Evolutionary conservation across 768 basidiomycete species (phyloP), one percentile per base, ranked within the genome.

Genomic region (Tulasnella sp.): DNA sequence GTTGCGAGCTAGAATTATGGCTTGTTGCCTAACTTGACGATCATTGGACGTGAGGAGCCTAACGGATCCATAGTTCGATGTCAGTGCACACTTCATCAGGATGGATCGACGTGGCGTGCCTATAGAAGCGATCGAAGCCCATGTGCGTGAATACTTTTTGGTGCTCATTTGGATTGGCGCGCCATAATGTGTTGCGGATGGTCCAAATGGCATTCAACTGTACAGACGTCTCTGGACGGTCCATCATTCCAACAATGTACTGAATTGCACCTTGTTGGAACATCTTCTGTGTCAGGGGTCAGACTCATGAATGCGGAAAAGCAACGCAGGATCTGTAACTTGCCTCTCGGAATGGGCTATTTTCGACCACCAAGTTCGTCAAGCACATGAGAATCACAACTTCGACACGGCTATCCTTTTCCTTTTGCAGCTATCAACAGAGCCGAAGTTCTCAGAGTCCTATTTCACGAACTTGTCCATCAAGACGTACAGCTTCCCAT

Each of bases 351-450:
- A 96, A 82, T 9, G 95, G 94, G 15, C 94, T 95, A 84, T 94
- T 95, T 75, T 94, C 93, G 74, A 90, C 91, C 10, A 96, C 89
- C 61, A 96, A 87, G 83, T 98, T 97, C 84, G 94, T 94, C 4
- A 97, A 87, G 5, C 90, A 91, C 0, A 90, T 87, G 1, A 93
- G 84, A 0, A 93, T 92, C 0, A 92, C 93, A 74, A 87, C 86
- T 26, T 90, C 86, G 29, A 96, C 94, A 18, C 92, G 85, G 70
- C 88, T 84, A 82, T 94, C 93, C 79, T 93, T 90, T 23, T 88
- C 88, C n/a, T 81, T 81, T 42, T 81, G 55, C 5, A 48, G 18
- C 79, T 75, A 77, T 70, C 23, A 51, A 29, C 26, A 69, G 67
- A 44, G 70, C 73, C 67, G 73, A 61, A 42, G 74, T 69, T 44